Evolutionary conservation across 2,329 filamentous ascomycete species (phyloP), one percentile per base, ranked within the genome.

Genomic region (Aspergillus pseudonomiae): DNA sequence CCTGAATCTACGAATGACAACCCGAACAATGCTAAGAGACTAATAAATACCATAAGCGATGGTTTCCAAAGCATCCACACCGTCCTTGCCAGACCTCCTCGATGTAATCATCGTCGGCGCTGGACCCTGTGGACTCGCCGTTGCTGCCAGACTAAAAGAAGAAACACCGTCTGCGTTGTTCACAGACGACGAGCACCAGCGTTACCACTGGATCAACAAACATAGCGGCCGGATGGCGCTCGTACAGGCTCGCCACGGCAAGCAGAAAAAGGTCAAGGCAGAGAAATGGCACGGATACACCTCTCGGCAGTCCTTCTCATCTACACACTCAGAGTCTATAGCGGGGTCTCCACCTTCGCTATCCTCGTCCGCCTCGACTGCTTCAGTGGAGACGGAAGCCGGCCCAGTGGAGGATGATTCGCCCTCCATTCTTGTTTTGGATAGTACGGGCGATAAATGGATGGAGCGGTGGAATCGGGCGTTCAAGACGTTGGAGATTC

Each of bases 171-270:
- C 89, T 0, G 91, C 91, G 1, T 86, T 93, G 59, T 94, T 94
- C 77, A 94, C 91, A 0, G 91, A 94, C 72, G 90, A 92, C 68
- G 92, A 94, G 72, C 91, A 94, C 71, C 87, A 89, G 48, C 84
- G 91, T n/a, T 94, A 91, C 74, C 88, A 91, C 75, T 93, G 91
- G 89, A 89, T 93, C 62, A 84, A 84, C 62, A 89, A 88, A 61
- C 86, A 92, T 71, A 84, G 84, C 32, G 83, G 83, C 32, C 85
- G 86, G 34, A 86, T 88, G 75, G 82, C 65, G 9, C 80, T 89
- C 1, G 70, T 77, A 3, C 71, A 73, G 61, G 71, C 71, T 1
- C 70, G 70, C 3, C 65, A 67, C 19, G 63, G 66, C 43, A 76
- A 75, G 62, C 68, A 70, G 7, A 71, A 74, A 3, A 67, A 68